These are phyloP conservation scores for Bothia castanella DNA, from an alignment of 1,284 basidiomycete species.

Conservation along the genomic window DNA sequence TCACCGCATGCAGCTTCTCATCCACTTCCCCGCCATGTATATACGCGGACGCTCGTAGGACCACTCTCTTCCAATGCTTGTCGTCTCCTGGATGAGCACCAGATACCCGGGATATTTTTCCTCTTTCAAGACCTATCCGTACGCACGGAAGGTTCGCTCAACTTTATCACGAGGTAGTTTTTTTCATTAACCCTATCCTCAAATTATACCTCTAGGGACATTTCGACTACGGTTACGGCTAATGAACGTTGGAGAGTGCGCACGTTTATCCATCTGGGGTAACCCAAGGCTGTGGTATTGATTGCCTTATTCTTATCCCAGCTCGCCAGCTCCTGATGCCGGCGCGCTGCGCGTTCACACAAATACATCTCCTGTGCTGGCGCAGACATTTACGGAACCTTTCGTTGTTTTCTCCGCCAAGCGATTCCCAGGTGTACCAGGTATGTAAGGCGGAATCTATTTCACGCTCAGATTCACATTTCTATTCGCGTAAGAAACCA, in stretches of 20 bases:
- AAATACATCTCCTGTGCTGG: slow-evolving; percentile 67
- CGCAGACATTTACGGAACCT: slow-evolving; percentile 79
- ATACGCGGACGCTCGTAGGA: slow-evolving; percentile 84
- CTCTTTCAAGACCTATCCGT: slow-evolving; percentile 86
- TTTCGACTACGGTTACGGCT: slow-evolving; percentile 77
- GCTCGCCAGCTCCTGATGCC: slow-evolving; percentile 67
- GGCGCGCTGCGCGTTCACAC: slow-evolving; percentile 63
- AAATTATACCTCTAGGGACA: slow-evolving; percentile 44
- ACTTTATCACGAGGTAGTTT: slow-evolving; percentile 28
- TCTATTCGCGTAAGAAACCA: slow-evolving; percentile 58
- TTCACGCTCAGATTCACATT: slow-evolving; percentile 10
- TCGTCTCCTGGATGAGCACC: slow-evolving; percentile 77
- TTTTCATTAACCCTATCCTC: slow-evolving; percentile 22
- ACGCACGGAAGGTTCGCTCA: slow-evolving; percentile 68
- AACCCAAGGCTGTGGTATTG: slow-evolving; percentile 21
- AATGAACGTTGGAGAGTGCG: slow-evolving; percentile 84
- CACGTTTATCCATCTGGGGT: slow-evolving; percentile 18
- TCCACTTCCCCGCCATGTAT: slow-evolving; percentile 59
- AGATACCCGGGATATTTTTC: slow-evolving; percentile 82
- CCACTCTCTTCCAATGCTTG: slow-evolving; percentile 82
- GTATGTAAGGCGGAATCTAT: slow-evolving; percentile 42
- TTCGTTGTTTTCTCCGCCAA: slow-evolving; percentile 93
- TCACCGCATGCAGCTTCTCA: slow-evolving; percentile 35
- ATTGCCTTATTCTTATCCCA: slow-evolving; percentile 35
- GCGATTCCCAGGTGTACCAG: slow-evolving; percentile 88